Percentiles rank a stretch among this genome's conserved stretches.
Evolutionary conservation across 164 flowering plant genomes (phyloP).

Genomic region (Aristolochia californica): DNA sequence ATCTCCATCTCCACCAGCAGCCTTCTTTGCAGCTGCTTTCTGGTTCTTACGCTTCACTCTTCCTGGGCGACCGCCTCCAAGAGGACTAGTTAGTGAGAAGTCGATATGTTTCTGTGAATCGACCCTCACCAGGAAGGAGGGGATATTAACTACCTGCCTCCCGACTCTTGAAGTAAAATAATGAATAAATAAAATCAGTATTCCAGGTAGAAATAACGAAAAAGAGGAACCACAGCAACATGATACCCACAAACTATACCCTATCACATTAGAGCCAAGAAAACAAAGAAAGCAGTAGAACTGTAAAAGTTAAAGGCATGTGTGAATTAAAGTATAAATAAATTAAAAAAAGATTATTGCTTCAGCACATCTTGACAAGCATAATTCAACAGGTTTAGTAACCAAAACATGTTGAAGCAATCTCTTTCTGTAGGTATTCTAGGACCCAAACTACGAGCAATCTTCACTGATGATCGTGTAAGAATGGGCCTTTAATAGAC

Average conservation of each 20-base stretch:
- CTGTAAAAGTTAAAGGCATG: no score
- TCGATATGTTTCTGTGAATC: slow-evolving; percentile 66
- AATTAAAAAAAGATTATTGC: no score
- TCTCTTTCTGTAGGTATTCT: no score
- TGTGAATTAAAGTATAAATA: no score
- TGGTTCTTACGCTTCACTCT: slow-evolving; percentile 57
- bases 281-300: no score
- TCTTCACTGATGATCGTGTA: no score
- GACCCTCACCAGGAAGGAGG: slow-evolving; percentile 52
- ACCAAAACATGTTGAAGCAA: no score
- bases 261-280: no score
- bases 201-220: slow-evolving; percentile 7
- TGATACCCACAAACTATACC: neutral
- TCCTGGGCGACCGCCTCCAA: slow-evolving; percentile 62
- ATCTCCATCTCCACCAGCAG: slow-evolving; percentile 49
- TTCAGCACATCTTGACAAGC: no score
- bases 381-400: no score
- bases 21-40: slow-evolving; percentile 59
- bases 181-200: neutral
- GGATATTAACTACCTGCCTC: slow-evolving; percentile 53
- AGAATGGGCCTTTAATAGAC: no score
- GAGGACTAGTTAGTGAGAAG: slow-evolving; percentile 51
- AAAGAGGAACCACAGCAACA: neutral
- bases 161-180: slow-evolving; percentile 22
- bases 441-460: no score